Conservation (phyloP, 768 basidiomycete species). For the Calocera cornea region DNA sequence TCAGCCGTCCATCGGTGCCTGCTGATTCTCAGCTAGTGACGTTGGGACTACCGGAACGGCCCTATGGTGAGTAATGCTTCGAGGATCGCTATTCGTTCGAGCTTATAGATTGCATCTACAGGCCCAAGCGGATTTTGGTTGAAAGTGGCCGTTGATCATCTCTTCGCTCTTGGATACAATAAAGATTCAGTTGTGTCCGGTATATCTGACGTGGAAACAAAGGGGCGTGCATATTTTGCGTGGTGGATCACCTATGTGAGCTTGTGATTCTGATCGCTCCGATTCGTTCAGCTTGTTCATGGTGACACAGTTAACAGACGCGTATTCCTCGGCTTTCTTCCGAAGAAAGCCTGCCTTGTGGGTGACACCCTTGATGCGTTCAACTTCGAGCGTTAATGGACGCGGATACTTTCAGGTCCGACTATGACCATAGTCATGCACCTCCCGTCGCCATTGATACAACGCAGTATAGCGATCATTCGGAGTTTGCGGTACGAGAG, state of each 20-base stretch:
- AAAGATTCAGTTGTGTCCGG: conserved; percentile 13
- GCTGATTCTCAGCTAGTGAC: neutral
- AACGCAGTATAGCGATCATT: neutral
- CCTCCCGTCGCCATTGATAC: neutral
- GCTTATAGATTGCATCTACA: conserved; percentile 19
- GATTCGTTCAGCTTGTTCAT: neutral
- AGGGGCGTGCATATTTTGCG: conserved; percentile 37
- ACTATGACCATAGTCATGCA: neutral
- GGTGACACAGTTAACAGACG: conserved; percentile 42
- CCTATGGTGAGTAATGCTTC: neutral
- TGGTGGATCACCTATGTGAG: conserved; percentile 78
- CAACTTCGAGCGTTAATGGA: conserved; percentile 43
- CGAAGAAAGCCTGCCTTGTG: conserved; percentile 68
- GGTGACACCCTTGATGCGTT: conserved; percentile 17
- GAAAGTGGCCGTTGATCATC: conserved; percentile 22
- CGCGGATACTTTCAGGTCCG: neutral
- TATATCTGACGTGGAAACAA: conserved; percentile 15
- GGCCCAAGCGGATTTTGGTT: conserved; percentile 82
- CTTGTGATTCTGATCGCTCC: neutral
- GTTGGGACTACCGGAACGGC: neutral
- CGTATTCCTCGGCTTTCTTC: conserved; percentile 71
- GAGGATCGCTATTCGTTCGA: neutral
- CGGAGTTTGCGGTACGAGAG: neutral
- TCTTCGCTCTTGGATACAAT: conserved; percentile 17
- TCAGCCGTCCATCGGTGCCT: neutral